Base-by-base conservation (phyloP, 2,329 filamentous ascomycete genomes). In the Neofusicoccum cordaticola region DNA sequence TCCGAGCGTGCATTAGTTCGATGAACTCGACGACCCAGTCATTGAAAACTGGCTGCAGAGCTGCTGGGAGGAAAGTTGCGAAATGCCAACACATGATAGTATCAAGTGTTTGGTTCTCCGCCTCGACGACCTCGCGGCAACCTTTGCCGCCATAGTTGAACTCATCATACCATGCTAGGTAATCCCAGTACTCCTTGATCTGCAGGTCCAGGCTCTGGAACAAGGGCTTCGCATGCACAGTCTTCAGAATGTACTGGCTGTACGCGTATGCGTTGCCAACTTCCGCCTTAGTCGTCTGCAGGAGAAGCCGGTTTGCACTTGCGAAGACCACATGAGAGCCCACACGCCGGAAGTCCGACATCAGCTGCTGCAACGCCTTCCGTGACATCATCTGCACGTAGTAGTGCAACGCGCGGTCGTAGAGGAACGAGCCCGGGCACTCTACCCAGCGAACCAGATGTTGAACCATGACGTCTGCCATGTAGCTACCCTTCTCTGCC, bases 1-100 rank as follows among this genome's bases (percentile, higher is more conserved):
- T 99, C 67, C 93, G 84, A 12, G 83, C 80, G 72, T 97, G 93
- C 93, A 99, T 97, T 63, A 97, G 84, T 69, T 97, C 88, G 69
- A 99, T 91, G 77, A 97, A 99, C 74, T 97, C 92, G 13, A 97
- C 87, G 2, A 97, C 87, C 92, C 93, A 97, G 70, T 96, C 89
- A 67, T 93, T 86, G 81, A 99, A 99, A 9, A 89, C 86, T 0
- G 90, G 85, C 72, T 98, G 93, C 56, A 99, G 83, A 4, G 90
- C 88, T 0, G 81, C 75, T 0, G 96, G 95, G 0, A 99, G 80
- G 75, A 97, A 97, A 1, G 92, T 93, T 51, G 88, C 90, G 74
- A 99, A 90, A 76, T 99, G 95, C 96, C 96, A 99, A 78, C 97
- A 91, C 93, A 99, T 98, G 71, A 99, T 88, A 11, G 91, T 95